Evolutionary conservation across 768 basidiomycete genomes (phyloP), one percentile per base, ranked within the genome.

Genomic region (Neoboletus brunneissimus): DNA sequence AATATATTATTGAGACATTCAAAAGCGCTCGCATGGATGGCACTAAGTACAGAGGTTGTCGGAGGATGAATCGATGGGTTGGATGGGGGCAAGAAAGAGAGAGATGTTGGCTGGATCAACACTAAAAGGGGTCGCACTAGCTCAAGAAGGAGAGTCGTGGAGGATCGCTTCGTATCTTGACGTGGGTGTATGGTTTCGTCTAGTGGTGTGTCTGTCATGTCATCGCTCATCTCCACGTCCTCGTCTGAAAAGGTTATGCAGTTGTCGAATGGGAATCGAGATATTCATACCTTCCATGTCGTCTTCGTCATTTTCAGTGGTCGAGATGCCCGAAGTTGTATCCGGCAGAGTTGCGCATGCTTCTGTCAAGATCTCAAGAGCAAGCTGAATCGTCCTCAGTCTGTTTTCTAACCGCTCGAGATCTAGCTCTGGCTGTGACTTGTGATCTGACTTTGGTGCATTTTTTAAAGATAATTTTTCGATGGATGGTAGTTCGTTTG

Each of bases 1-100:
- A 96, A 88, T 38, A 94, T 78, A 66, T 98, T 97, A 66, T 91
- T 94, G 46, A 98, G 78, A 65, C 94, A 94, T 68, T 96, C 93
- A 27, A 95, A 78, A 11, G 93, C 90, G 60, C 86, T 80, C 54
- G 92, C 77, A 67, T 97, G 94, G 49, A 96, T 84, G 8, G 88
- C 84, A 59, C 89, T 82, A 44, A 98, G 81, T 11, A 79, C 88
- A 25, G 93, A 91, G 0, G 94, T 96, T 13, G 88, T 94, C 2
- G 94, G 94, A 40, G 93, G 91, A 66, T 96, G 91, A 22, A 80
- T 76, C 0, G 92, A 94, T 12, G 82, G 82, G 5, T 80, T 72
- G 23, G 82, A 78, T 18, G 81, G 76, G 0, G 91, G 90, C 16
- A 89, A 83, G 75, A 94, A 96, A 5, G 94, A 96, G 16, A 95